These are phyloP conservation scores for Metschnikowia santaceciliae DNA, from an alignment of 805 yeast species.

Conservation along the genomic window DNA sequence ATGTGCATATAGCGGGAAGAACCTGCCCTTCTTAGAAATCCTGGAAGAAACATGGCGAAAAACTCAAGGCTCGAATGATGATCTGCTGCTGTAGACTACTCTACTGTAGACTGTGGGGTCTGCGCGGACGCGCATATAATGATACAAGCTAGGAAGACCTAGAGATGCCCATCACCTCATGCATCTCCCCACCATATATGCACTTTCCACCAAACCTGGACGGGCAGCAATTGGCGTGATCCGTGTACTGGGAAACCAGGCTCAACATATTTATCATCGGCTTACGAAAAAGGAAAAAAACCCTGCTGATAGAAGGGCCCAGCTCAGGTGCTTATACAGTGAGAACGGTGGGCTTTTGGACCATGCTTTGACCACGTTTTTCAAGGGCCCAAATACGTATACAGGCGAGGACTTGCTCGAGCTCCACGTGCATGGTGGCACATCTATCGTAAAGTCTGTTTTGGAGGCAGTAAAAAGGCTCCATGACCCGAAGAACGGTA, in stretches of 20 bases:
- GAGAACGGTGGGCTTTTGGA: constrained; percentile 52
- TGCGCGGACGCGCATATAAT: neutral
- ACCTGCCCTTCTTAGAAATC: neutral
- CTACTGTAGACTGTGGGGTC: neutral
- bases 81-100: neutral
- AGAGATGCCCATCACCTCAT: constrained; percentile 1
- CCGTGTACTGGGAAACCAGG: constrained; percentile 72
- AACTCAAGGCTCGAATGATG: neutral
- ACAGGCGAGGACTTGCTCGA: constrained; percentile 93
- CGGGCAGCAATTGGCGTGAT: constrained; percentile 85
- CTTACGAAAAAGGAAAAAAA: constrained; percentile 40
- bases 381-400: constrained; percentile 70
- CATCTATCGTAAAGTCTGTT: constrained; percentile 72
- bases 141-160: neutral
- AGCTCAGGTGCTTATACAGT: constrained; percentile 55
- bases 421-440: constrained; percentile 92
- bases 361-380: constrained; percentile 68
- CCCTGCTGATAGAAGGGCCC: constrained; percentile 52
- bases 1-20: neutral
- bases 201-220: constrained; percentile 79
- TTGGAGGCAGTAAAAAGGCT: constrained; percentile 54
- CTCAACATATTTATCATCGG: constrained; percentile 39
- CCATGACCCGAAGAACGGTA: constrained; percentile 42
- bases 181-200: constrained; percentile 71
- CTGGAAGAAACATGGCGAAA: neutral